Evolutionary conservation across 2,329 filamentous ascomycete genomes (phyloP).

Genomic region (Aspergillus niger): DNA sequence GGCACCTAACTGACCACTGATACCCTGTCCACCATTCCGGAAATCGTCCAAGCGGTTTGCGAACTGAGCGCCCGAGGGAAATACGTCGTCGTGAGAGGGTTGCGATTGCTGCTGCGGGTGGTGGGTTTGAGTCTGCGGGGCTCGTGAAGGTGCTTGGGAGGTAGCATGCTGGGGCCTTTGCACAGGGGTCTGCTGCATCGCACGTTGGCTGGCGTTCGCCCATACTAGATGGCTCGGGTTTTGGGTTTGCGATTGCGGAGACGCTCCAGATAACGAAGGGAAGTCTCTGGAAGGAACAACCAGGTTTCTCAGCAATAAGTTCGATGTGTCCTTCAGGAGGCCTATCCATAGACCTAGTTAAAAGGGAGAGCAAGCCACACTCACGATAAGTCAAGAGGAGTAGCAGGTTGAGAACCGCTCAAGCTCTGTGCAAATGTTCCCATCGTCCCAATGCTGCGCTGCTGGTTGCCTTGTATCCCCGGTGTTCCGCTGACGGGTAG

Average conservation of each 20-base stretch:
- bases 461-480: slow-evolving; percentile 53
- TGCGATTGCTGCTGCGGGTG: slow-evolving; percentile 48
- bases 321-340: neutral
- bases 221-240: slow-evolving; percentile 57
- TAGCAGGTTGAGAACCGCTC: slow-evolving; percentile 55
- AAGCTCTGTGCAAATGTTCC: slow-evolving; percentile 61
- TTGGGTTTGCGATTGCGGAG: slow-evolving; percentile 56
- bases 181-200: slow-evolving; percentile 55
- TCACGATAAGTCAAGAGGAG: slow-evolving; percentile 60
- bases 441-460: slow-evolving; percentile 54
- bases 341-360: neutral
- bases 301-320: slow-evolving; percentile 13
- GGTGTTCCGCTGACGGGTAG: slow-evolving; percentile 56
- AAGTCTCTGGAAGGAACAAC: slow-evolving; percentile 55
- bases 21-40: slow-evolving; percentile 58
- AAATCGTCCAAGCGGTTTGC: slow-evolving; percentile 57
- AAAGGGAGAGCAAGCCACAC: slow-evolving; percentile 31
- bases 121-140: slow-evolving; percentile 43
- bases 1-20: slow-evolving; percentile 54
- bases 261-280: slow-evolving; percentile 60
- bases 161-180: slow-evolving; percentile 54
- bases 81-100: slow-evolving; percentile 50
- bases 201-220: slow-evolving; percentile 60
- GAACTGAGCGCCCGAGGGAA: slow-evolving; percentile 53
- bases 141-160: slow-evolving; percentile 45